Evolutionary conservation across 129 eudicot species (phyloP), one percentile per base, ranked within the genome.

Genomic region (Pseudognaphalium luteoalbum): DNA sequence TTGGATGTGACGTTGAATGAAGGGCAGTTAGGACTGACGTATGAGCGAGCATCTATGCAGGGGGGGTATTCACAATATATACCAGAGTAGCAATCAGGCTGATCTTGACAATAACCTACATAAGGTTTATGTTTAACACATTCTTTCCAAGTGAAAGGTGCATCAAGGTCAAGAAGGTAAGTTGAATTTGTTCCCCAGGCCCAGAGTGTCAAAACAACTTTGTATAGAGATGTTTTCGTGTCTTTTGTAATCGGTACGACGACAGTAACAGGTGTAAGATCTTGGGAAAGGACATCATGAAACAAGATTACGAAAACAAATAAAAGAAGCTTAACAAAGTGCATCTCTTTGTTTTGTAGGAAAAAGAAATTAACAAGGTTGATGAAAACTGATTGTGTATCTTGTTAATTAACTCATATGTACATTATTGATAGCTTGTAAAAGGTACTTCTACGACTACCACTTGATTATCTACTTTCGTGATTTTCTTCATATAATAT

Each of bases 141-240:
- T 4, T 65, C 21, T 65, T 65, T 35, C 70, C 70, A 65, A 30
- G 25, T 65, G 20, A 32, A 65, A 30, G 70, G 70, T 7, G 70
- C 70, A 65, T 65, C 70, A 8, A 65, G 66, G 16, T 61, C 66
- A 61, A 60, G 66, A 30, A 61, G 66, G 66, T 61, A 61, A 25
- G 33, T 61, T 30, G 66, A 61, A 20, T 61, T 15, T 10, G n/a
- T 21, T 60, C 21, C 15, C 14, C 15, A 61, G 2, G 29, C 2
- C 66, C 66, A 61, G 9, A 61, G 33, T 61, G 66, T 61, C 66
- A 61, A 7, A 25, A 28, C 35, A 61, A 61, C 66, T 25, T 61
- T 61, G 35, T 21, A 61, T 21, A 61, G 66, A 61, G 66, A 25
- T 25, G 66, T 61, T 25, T 61, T 61, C 25, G 66, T 30, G 32